Evolutionary conservation across 176 grass and related monocot genomes (phyloP).

Genomic region (Saccharum officinarum): DNA sequence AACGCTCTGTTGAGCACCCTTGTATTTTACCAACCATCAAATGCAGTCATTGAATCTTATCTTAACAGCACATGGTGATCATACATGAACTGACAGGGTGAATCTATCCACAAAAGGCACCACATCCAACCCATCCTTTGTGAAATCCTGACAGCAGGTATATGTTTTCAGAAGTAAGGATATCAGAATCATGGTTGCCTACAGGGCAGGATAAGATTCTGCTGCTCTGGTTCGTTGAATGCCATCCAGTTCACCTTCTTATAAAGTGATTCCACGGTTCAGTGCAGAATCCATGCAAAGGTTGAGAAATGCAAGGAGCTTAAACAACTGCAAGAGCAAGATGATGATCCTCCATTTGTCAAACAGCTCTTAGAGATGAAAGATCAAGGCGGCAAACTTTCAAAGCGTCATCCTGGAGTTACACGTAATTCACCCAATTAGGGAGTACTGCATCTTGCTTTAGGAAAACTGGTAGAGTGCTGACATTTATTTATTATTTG

Average conservation of each 20-base stretch:
- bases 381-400: constrained; percentile 46
- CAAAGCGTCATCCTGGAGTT: constrained; percentile 35
- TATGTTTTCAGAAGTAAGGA: constrained; percentile 19
- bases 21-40: not conserved
- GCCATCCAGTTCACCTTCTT: not conserved
- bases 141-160: constrained; percentile 7
- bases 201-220: constrained; percentile 23
- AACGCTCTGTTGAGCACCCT: not conserved
- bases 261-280: constrained; percentile 18
- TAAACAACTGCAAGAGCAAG: not conserved
- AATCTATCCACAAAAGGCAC: not conserved
- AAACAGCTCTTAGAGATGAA: constrained; percentile 11
- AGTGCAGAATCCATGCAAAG: constrained; percentile 27
- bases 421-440: constrained; percentile 30
- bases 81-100: not conserved
- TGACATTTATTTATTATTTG: not conserved
- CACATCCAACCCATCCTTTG: not conserved
- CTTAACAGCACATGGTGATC: not conserved
- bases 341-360: constrained; percentile 40
- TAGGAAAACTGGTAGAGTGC: not conserved
- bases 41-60: not conserved
- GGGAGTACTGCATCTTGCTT: constrained; percentile 41
- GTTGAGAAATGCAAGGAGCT: constrained; percentile 1
- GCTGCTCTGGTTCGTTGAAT: constrained; percentile 16
- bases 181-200: constrained; percentile 13